Evolutionary conservation across 495 filamentous ascomycete genomes (phyloP).

Genomic region (Saxophila tyrrhenica): DNA sequence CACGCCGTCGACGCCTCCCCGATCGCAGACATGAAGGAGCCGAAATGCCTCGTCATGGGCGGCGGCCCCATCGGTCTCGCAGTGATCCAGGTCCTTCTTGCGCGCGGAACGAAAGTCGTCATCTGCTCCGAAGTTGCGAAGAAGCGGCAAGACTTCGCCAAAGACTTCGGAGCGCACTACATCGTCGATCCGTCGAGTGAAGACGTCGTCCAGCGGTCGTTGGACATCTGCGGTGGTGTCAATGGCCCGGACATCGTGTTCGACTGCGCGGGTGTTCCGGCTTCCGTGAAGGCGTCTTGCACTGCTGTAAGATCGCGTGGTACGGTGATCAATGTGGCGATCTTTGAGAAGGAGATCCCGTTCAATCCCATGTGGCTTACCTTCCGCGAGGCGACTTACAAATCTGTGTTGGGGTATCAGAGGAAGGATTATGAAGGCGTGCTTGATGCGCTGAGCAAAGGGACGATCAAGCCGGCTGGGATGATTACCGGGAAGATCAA

Average conservation of each 20-base stretch:
- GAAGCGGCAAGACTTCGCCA: conserved; percentile 23
- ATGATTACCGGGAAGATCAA: conserved; percentile 29
- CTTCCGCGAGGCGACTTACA: conserved; percentile 26
- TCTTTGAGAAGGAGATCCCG: conserved; percentile 27
- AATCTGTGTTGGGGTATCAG: conserved; percentile 26
- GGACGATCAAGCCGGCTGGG: conserved; percentile 22
- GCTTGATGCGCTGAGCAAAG: conserved; percentile 22
- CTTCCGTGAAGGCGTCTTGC: conserved; percentile 18
- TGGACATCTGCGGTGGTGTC: conserved; percentile 21
- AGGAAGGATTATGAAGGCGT: conserved; percentile 28
- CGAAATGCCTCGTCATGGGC: conserved; percentile 19
- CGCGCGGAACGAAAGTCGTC: conserved; percentile 19
- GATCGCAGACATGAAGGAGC: conserved; percentile 12
- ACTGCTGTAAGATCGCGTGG: conserved; percentile 22
- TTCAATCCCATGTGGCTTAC: conserved; percentile 29
- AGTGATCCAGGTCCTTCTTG: conserved; percentile 16
- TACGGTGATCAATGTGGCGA: conserved; percentile 27
- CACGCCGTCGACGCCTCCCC: conserved; percentile 23
- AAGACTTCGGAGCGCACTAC: conserved; percentile 26
- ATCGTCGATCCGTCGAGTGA: conserved; percentile 23
- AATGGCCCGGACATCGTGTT: conserved; percentile 25
- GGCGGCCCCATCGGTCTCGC: conserved; percentile 26
- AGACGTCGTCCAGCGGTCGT: conserved; percentile 16
- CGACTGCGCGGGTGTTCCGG: conserved; percentile 29
- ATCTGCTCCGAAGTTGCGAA: conserved; percentile 25